A percentile compares a stretch with the other conserved stretches of the same genome.
Evolutionary conservation across 345 rosid species (phyloP).

Genomic region (Camelina laxa): DNA sequence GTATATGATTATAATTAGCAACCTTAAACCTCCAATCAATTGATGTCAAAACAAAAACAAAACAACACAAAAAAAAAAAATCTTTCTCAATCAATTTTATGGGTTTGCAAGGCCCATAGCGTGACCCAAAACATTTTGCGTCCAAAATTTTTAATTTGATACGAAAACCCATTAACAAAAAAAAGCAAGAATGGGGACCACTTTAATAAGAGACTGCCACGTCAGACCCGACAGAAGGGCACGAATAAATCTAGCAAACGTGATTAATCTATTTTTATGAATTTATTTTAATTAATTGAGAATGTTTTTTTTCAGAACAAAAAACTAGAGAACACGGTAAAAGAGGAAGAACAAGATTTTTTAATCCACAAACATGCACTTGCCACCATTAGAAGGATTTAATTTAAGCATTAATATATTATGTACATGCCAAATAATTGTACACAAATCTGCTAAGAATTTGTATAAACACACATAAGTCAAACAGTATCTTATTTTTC

Average conservation of each 20-base stretch:
- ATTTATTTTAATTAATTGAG: background rate
- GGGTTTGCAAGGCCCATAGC: no score
- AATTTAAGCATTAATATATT: no score
- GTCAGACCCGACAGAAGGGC: background rate
- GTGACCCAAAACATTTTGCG: no score
- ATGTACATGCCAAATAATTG: background rate
- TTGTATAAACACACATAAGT: background rate
- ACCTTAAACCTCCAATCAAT: no score
- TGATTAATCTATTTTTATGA: background rate
- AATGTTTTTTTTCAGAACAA: background rate
- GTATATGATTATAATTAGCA: no score
- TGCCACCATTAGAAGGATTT: background rate
- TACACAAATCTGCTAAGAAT: background rate
- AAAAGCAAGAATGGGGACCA: background rate
- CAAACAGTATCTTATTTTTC: background rate
- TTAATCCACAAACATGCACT: constrained; percentile 17
- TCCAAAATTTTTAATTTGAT: no score
- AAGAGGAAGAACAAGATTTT: constrained; percentile 6
- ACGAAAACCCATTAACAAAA: no score
- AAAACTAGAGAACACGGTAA: background rate
- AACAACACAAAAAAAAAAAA: no score
- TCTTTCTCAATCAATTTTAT: no score
- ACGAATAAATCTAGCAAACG: constrained; percentile 1
- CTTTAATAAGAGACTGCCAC: background rate
- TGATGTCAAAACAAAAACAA: no score